A percentile compares a stretch with the other conserved stretches of the same genome.
These are phyloP conservation scores for Trichomonascus vanleenenianus DNA, from an alignment of 805 yeast genomes.

Conservation along the genomic window DNA sequence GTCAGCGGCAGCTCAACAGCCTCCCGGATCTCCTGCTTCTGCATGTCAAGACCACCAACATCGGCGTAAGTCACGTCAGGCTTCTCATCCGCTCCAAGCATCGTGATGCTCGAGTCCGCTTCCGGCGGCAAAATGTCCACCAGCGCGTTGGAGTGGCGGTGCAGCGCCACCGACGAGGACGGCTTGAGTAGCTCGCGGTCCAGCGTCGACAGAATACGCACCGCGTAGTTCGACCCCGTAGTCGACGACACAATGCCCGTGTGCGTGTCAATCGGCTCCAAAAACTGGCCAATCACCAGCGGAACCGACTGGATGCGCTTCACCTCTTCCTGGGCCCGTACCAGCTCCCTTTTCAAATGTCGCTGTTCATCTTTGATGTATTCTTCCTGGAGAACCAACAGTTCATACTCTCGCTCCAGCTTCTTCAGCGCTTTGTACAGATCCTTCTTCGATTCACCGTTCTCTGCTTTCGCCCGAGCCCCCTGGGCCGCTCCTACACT, in stretches of 20 bases:
- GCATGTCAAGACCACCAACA: constrained; percentile 99
- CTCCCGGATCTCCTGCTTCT: constrained; percentile 96
- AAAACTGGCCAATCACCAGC: constrained; percentile 93
- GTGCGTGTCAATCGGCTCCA: constrained; percentile 94
- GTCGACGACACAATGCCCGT: constrained; percentile 97
- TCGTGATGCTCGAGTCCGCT: constrained; percentile 93
- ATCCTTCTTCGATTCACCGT: constrained; percentile 34
- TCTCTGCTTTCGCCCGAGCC: not conserved
- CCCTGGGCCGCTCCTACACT: not conserved
- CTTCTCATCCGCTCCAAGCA: constrained; percentile 88
- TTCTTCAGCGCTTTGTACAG: constrained; percentile 79
- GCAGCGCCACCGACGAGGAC: constrained; percentile 91
- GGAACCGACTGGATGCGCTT: constrained; percentile 97
- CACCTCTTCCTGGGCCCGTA: constrained; percentile 97
- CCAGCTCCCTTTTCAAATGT: constrained; percentile 86
- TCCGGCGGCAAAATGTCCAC: constrained; percentile 98
- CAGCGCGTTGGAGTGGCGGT: constrained; percentile 95
- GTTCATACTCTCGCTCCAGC: constrained; percentile 82
- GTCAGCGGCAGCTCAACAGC: constrained; percentile 96
- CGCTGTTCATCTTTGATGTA: constrained; percentile 98
- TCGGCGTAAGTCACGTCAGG: constrained; percentile 96
- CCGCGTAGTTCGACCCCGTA: constrained; percentile 96
- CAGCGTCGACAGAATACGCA: constrained; percentile 85
- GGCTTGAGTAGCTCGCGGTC: constrained; percentile 93
- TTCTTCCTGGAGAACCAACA: constrained; percentile 83